These are phyloP conservation scores for Rhodomyrtus psidioides DNA, from an alignment of 441 rosid genomes.

Conservation along the genomic window DNA sequence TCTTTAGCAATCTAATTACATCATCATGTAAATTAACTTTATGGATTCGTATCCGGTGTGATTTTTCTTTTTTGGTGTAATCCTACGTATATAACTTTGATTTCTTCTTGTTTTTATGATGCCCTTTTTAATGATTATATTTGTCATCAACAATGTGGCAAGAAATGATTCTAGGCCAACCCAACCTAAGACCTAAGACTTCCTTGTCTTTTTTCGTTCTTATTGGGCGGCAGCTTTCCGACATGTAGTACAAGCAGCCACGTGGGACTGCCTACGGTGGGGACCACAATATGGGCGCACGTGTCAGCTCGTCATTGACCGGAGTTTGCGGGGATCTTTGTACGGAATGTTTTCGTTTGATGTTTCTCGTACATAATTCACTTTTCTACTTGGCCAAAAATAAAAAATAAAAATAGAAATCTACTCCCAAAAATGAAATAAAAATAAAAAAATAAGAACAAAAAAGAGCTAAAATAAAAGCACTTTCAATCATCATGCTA, in stretches of 20 bases:
- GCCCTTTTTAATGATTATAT: too few relatives aligned
- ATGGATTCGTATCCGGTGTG: neutral
- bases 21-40: neutral
- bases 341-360: neutral
- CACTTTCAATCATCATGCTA: neutral
- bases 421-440: neutral
- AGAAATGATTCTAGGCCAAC: too few relatives aligned
- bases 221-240: neutral
- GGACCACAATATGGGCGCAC: neutral
- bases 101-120: too few relatives aligned
- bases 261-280: neutral
- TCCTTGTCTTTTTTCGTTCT: neutral
- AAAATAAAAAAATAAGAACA: neutral
- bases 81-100: neutral
- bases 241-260: neutral
- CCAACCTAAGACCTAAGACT: too few relatives aligned
- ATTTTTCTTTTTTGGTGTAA: neutral
- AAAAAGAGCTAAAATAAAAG: neutral
- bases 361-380: neutral
- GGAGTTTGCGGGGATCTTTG: neutral
- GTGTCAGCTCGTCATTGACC: neutral
- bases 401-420: neutral
- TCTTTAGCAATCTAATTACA: neutral
- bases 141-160: too few relatives aligned
- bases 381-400: neutral